A percentile compares a stretch with the other conserved stretches of the same genome.
phyloP scores from a whole-genome alignment of 495 filamentous ascomycete species.

The Xylaria acuta region DNA sequence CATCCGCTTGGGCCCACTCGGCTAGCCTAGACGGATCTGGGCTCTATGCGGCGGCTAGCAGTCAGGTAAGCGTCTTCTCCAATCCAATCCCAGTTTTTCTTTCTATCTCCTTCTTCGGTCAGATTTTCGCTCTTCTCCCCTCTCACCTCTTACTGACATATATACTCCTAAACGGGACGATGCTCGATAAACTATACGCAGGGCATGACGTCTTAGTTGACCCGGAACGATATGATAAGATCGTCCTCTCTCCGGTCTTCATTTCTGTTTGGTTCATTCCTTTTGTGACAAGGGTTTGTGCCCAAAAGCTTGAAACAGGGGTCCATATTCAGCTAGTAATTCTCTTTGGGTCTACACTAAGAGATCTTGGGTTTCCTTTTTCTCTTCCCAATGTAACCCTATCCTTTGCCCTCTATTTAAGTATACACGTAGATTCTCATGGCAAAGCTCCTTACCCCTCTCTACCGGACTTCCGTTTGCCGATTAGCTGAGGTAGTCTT shows the following conservation, averaged over 20 bases:
- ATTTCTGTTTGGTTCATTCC: too few relatives aligned
- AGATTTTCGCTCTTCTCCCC: background rate
- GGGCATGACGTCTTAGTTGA: background rate
- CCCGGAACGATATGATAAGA: background rate
- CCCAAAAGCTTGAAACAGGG: too few relatives aligned
- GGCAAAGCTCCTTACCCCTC: too few relatives aligned
- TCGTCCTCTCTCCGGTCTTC: background rate
- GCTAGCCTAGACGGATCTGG: background rate
- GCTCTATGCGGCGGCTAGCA: background rate
- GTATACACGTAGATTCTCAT: too few relatives aligned
- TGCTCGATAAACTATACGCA: background rate
- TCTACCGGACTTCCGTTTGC: too few relatives aligned
- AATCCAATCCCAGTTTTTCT: background rate
- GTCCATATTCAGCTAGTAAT: too few relatives aligned
- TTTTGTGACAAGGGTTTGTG: too few relatives aligned
- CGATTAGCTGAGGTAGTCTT: too few relatives aligned
- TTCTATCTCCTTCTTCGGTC: background rate
- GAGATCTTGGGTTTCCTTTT: too few relatives aligned
- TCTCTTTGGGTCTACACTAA: too few relatives aligned
- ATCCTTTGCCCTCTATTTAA: too few relatives aligned
- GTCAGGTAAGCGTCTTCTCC: background rate
- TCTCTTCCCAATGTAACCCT: too few relatives aligned
- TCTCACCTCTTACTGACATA: background rate
- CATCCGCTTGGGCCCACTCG: slow-evolving; percentile 20
- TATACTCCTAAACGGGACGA: background rate